phyloP scores from a whole-genome alignment of 768 basidiomycete genomes.

The Phlegmacium glaucopus region DNA sequence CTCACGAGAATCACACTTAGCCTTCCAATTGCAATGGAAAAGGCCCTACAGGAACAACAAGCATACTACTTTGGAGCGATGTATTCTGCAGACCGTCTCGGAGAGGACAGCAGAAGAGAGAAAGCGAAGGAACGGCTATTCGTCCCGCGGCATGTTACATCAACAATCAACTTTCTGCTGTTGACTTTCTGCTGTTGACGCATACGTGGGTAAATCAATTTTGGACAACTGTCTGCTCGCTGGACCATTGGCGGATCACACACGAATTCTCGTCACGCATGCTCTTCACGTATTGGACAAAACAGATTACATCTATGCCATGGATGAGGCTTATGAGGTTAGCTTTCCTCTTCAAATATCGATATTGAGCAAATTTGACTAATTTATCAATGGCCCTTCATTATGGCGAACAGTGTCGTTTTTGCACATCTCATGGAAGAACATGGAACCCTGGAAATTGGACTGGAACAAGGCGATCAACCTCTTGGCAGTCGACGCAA shows the following conservation, averaged over 20 bases:
- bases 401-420: conserved; percentile 34
- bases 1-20: conserved; percentile 74
- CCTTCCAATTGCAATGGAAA: conserved; percentile 72
- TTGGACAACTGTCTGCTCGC: conserved; percentile 59
- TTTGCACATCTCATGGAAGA: conserved; percentile 56
- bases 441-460: conserved; percentile 41
- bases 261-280: conserved; percentile 62
- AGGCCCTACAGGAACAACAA: conserved; percentile 53
- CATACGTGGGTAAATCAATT: conserved; percentile 68
- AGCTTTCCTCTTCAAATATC: conserved; percentile 7
- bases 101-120: conserved; percentile 3
- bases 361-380: neutral
- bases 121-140: conserved; percentile 24
- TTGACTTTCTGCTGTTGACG: conserved; percentile 78
- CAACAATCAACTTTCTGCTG: too few species aligned
- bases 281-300: conserved; percentile 55
- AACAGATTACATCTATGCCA: conserved; percentile 62
- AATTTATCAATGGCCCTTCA: neutral
- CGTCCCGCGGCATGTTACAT: conserved; percentile 56
- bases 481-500: conserved; percentile 6
- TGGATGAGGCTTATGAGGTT: conserved; percentile 58
- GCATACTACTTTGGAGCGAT: conserved; percentile 12
- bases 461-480: conserved; percentile 10
- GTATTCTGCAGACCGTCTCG: neutral
- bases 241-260: conserved; percentile 50